phyloP scores from a whole-genome alignment of 176 grass and related monocot genomes.

The Cymbopogon citratus region DNA sequence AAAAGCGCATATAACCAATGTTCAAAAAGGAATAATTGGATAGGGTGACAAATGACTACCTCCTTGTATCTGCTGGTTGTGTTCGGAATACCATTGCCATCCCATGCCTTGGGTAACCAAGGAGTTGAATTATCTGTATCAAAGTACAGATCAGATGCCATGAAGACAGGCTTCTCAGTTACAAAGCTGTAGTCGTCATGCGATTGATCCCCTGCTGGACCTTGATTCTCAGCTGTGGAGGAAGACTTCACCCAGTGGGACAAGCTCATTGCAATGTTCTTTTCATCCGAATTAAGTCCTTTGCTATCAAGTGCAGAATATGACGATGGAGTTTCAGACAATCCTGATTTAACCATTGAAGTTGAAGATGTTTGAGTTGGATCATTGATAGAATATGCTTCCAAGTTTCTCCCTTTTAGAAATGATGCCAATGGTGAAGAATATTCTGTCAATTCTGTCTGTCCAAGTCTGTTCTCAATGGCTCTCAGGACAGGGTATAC shows the following conservation, averaged over 20 bases:
- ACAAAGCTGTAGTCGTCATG: not conserved
- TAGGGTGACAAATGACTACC: conserved; percentile 28
- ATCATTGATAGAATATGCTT: conserved; percentile 22
- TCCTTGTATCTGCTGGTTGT: conserved; percentile 65
- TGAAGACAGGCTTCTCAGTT: conserved; percentile 19
- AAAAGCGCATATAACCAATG: not conserved
- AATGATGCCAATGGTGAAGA: not conserved
- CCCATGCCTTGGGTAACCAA: conserved; percentile 27
- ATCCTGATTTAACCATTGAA: conserved; percentile 3
- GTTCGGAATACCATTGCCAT: conserved; percentile 70
- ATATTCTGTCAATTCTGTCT: not conserved
- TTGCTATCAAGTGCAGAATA: no score
- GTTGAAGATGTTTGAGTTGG: not conserved
- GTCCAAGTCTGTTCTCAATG: conserved; percentile 33
- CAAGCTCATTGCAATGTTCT: conserved; percentile 33
- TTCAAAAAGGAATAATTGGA: not conserved
- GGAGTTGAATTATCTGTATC: conserved; percentile 22
- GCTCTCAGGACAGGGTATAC: conserved; percentile 54
- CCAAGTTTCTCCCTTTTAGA: not conserved
- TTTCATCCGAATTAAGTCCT: conserved; percentile 35
- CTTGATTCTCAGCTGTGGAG: conserved; percentile 5
- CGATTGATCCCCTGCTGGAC: not conserved
- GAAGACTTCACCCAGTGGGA: conserved; percentile 49
- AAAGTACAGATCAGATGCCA: conserved; percentile 20
- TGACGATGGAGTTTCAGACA: no score